phyloP scores from a whole-genome alignment of 176 grass and related monocot genomes.

The Calamus simplicifolius region DNA sequence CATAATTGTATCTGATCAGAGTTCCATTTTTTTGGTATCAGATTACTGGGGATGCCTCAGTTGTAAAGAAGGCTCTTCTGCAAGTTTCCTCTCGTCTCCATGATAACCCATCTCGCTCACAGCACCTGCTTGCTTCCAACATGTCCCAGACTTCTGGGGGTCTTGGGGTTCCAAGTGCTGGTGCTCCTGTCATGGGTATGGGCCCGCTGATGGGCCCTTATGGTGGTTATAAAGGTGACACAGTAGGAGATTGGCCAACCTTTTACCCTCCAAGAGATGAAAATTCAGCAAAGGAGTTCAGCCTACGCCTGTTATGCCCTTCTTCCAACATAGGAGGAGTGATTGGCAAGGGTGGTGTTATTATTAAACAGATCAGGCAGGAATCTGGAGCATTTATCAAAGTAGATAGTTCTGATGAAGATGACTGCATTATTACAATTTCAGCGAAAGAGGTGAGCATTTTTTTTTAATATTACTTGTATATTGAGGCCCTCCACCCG shows the following conservation, averaged over 20 bases:
- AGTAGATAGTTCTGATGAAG: constrained; percentile 72
- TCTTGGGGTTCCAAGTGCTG: constrained; percentile 34
- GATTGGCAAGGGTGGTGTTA: constrained; percentile 86
- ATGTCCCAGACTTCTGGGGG: constrained; percentile 9
- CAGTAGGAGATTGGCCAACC: constrained; percentile 59
- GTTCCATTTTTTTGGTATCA: constrained; percentile 20
- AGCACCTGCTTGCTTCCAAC: constrained; percentile 53
- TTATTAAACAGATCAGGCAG: constrained; percentile 96
- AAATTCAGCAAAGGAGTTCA: constrained; percentile 76
- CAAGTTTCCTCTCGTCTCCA: constrained; percentile 81
- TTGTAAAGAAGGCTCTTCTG: constrained; percentile 83
- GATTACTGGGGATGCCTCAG: constrained; percentile 61
- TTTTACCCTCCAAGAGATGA: constrained; percentile 72
- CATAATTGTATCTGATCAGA: too few species aligned
- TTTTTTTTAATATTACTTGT: constrained; percentile 7
- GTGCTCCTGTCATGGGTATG: constrained; percentile 53
- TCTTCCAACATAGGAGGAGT: constrained; percentile 71
- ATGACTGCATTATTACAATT: constrained; percentile 90
- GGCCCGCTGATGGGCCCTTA: constrained; percentile 52
- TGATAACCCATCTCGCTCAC: constrained; percentile 91
- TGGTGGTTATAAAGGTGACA: constrained; percentile 65
- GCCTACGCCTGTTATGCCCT: constrained; percentile 67
- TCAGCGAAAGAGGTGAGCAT: constrained; percentile 73
- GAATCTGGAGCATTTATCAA: constrained; percentile 92
- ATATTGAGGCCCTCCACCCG: not conserved